phyloP scores from a whole-genome alignment of 2,329 filamentous ascomycete species.

The Xenoacremonium recifei region DNA sequence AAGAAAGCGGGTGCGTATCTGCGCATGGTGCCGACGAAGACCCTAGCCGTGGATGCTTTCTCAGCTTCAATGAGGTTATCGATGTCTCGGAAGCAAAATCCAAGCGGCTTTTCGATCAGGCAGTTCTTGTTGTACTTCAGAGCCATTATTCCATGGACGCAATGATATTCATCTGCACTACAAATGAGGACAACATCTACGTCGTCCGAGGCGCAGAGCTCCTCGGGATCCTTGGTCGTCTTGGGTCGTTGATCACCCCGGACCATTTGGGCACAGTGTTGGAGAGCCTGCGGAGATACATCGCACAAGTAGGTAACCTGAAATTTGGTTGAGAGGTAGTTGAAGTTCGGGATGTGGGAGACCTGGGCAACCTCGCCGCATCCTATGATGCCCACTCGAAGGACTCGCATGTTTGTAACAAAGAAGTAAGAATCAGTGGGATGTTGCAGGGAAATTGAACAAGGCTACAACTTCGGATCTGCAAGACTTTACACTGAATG shows the following conservation, averaged over 20 bases:
- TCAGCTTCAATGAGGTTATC: conserved; percentile 50
- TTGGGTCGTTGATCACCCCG: conserved; percentile 12
- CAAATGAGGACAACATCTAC: conserved; percentile 55
- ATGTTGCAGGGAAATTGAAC: too few species aligned
- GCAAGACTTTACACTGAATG: too few species aligned
- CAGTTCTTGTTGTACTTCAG: conserved; percentile 53
- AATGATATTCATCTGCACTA: conserved; percentile 54
- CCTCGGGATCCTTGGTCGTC: conserved; percentile 35
- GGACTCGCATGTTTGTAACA: background rate
- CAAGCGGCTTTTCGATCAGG: conserved; percentile 58
- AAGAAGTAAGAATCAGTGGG: too few species aligned
- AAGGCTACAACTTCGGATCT: too few species aligned
- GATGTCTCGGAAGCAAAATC: conserved; percentile 46
- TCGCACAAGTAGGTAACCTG: conserved; percentile 50
- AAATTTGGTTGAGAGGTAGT: conserved; percentile 43
- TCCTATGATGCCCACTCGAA: conserved; percentile 41
- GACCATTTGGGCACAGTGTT: conserved; percentile 23
- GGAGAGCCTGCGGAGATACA: conserved; percentile 35
- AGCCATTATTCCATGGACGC: conserved; percentile 48
- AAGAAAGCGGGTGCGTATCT: conserved; percentile 56
- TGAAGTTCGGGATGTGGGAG: conserved; percentile 51
- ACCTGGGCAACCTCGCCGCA: conserved; percentile 51
- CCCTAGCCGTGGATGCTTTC: conserved; percentile 35
- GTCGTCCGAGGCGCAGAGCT: conserved; percentile 40
- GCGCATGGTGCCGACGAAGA: conserved; percentile 61